Evolutionary conservation across 2,329 filamentous ascomycete species (phyloP).

Genomic region (Aureobasidium sp.): DNA sequence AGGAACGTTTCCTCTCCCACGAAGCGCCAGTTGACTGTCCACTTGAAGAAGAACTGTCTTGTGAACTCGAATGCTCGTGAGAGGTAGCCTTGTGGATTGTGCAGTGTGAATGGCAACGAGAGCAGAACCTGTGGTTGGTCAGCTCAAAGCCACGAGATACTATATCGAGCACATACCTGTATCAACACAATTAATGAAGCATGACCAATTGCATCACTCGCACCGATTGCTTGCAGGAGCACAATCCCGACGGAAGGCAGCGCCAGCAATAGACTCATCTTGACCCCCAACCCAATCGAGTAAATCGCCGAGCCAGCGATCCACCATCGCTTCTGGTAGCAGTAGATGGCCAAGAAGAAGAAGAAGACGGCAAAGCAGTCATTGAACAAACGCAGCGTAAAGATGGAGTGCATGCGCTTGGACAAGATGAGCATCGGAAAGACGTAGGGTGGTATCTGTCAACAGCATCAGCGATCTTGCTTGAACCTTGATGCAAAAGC

Average conservation of each 20-base stretch:
- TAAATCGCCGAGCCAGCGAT: constrained; percentile 65
- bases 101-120: constrained; percentile 61
- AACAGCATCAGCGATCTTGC: constrained; percentile 29
- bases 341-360: constrained; percentile 73
- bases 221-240: constrained; percentile 66
- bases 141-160: not conserved
- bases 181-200: constrained; percentile 66
- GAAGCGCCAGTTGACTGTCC: constrained; percentile 99
- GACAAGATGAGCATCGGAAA: constrained; percentile 80
- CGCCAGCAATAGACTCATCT: constrained; percentile 84
- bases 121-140: constrained; percentile 41
- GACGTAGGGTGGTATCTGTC: constrained; percentile 70
- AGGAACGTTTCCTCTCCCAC: constrained; percentile 78
- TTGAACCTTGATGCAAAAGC: not conserved
- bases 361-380: constrained; percentile 83
- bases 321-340: constrained; percentile 70
- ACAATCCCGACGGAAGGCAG: constrained; percentile 74
- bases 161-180: constrained; percentile 52
- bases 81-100: constrained; percentile 65
- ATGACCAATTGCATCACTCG: constrained; percentile 58
- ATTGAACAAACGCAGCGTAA: constrained; percentile 88
- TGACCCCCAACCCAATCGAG: constrained; percentile 76
- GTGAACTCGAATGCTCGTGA: constrained; percentile 84
- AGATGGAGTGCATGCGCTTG: constrained; percentile 90
- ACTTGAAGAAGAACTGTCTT: constrained; percentile 87